Base-by-base conservation (phyloP, 345 rosid species). In the Salix dunnii region DNA sequence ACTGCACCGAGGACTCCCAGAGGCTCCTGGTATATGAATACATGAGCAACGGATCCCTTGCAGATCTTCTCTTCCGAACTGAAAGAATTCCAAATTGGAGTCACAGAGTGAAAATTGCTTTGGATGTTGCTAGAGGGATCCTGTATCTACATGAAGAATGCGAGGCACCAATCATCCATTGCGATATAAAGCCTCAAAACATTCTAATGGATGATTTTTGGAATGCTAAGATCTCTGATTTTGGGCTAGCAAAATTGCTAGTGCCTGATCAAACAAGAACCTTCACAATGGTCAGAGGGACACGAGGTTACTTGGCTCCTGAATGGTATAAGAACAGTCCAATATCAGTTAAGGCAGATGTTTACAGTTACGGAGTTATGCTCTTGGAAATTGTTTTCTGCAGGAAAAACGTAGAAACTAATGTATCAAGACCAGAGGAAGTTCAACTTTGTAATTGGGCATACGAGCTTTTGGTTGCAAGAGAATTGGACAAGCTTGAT, bases 291-390 rank as follows among this genome's bases (percentile, higher is more conserved):
- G 63, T 80, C 3, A 72, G 83, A 70, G 89, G 87, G 21, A 84
- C 84, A 2, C 76, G 82, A 31, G 87, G 86, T 18, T 86, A 86
- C 5, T 31, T 74, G 42, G 48, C 78, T 20, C 82, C 82, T 20
- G 82, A 79, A 64, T 79, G 82, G 82, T 61, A 28, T 1, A 74
- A 27, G 58, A 79, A 61, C 2, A 14, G 38, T 8, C 78, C 82
- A 14, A 65, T 75, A 65, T 55, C 80, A 53, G 83, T 76, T 4
- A 80, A 66, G 40, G 73, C 76, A 7, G 83, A 80, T 33, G 53
- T 80, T 18, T 80, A 75, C 71, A 80, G 77, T 18, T 81, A 67
- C 2, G 80, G 80, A 62, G 43, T 76, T 6, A 74, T 81, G 49
- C 75, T 81, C 1, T 38, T 81, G 31, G 80, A 81, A 76, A 67